Percentiles rank a stretch among this genome's conserved stretches.
These are phyloP conservation scores for Sporothrix dimorphospora DNA, from an alignment of 2,329 filamentous ascomycete species.

Conservation along the genomic window DNA sequence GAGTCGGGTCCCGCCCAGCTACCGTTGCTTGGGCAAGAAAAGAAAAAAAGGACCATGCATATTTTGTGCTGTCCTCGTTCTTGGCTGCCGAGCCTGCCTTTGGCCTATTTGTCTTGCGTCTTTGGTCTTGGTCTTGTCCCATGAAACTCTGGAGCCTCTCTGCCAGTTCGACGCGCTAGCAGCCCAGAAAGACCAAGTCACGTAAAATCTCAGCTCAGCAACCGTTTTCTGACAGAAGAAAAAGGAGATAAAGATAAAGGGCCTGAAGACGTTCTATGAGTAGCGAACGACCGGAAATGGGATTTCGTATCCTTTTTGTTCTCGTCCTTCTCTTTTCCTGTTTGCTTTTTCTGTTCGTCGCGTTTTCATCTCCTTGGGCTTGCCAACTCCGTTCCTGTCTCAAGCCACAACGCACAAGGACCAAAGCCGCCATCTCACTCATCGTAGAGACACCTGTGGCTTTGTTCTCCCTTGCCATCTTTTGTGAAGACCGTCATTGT, in stretches of 20 bases:
- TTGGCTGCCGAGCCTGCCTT: no score
- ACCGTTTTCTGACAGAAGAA: neutral
- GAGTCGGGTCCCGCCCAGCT: no score
- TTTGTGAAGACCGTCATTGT: neutral
- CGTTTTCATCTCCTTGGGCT: neutral
- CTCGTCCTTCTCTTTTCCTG: neutral
- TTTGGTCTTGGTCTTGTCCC: neutral
- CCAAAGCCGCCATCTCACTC: neutral
- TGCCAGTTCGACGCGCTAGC: neutral
- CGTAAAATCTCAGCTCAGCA: neutral
- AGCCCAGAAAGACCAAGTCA: neutral
- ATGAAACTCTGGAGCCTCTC: neutral
- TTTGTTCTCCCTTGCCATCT: neutral
- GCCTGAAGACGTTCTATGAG: no score
- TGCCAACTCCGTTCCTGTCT: neutral
- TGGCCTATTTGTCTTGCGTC: no score
- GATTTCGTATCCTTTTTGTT: neutral
- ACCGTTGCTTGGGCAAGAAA: neutral
- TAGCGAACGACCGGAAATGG: neutral
- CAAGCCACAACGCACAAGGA: conserved; percentile 7
- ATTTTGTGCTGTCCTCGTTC: neutral
- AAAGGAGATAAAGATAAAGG: neutral
- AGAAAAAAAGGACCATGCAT: neutral
- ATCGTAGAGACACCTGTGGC: neutral
- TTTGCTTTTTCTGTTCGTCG: neutral